Conservation (phyloP, 1,284 basidiomycete genomes). For the Boletus smithii region DNA sequence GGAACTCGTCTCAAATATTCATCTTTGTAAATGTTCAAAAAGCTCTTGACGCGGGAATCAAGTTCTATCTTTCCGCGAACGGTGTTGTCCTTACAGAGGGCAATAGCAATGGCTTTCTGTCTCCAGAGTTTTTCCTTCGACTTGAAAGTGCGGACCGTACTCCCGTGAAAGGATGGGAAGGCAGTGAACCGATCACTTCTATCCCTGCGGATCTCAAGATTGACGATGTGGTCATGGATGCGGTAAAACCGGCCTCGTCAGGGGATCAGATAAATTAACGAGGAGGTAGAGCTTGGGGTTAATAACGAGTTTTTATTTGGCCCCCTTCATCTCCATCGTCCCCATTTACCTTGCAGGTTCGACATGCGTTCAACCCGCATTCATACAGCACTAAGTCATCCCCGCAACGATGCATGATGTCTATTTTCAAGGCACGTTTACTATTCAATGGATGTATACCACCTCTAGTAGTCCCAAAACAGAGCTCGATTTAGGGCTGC, state of each 20-base stretch:
- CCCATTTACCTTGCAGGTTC: no score
- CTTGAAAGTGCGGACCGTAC: slow-evolving; percentile 46
- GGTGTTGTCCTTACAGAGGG: slow-evolving; percentile 84
- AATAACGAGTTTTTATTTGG: neutral
- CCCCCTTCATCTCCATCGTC: neutral
- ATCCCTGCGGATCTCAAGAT: neutral
- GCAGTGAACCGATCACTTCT: neutral
- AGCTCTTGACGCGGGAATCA: slow-evolving; percentile 68
- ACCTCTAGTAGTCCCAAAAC: neutral
- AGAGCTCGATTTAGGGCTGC: no score
- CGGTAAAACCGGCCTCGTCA: neutral
- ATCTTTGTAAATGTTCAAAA: slow-evolving; percentile 73
- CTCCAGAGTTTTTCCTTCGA: slow-evolving; percentile 57
- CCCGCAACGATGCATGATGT: neutral
- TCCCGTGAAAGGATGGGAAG: slow-evolving; percentile 37
- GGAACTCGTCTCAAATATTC: slow-evolving; percentile 65
- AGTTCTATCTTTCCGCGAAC: slow-evolving; percentile 75
- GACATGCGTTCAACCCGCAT: neutral
- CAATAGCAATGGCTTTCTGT: slow-evolving; percentile 52
- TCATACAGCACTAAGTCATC: neutral
- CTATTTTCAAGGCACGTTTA: neutral
- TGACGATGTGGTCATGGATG: neutral
- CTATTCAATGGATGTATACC: no score
- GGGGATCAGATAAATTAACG: neutral
- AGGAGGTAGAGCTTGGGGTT: neutral